These are phyloP conservation scores for Allomyces arbusculus DNA, from an alignment of 192 early-diverging fungal genomes.

Conservation along the genomic window DNA sequence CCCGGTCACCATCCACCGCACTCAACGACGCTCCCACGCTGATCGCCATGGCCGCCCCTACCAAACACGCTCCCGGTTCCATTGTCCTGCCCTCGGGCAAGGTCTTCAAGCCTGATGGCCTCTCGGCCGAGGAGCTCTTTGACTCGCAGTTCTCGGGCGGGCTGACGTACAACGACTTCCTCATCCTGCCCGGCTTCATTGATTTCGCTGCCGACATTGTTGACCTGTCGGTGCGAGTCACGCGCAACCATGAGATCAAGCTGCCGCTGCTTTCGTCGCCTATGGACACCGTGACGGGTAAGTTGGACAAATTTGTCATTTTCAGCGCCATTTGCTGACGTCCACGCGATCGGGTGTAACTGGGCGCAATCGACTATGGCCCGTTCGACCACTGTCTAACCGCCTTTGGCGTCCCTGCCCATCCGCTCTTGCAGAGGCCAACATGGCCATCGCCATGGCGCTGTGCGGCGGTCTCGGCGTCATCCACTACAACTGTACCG, in stretches of 20 bases:
- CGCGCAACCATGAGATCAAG: constrained; percentile 73
- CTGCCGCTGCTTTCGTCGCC: constrained; percentile 86
- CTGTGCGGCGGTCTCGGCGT: constrained; percentile 86
- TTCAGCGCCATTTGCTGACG: too few species aligned
- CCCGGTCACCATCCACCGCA: too few species aligned
- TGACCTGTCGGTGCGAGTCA: constrained; percentile 64
- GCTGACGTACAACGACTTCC: constrained; percentile 95
- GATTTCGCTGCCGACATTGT: constrained; percentile 71
- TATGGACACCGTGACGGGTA: constrained; percentile 88
- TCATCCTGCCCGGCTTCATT: constrained; percentile 90
- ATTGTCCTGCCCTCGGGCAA: neutral
- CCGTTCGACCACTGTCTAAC: too few species aligned
- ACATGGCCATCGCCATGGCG: constrained; percentile 98
- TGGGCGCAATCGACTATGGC: too few species aligned
- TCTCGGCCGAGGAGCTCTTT: constrained; percentile 64
- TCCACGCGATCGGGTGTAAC: too few species aligned
- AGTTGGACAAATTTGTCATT: constrained; percentile 1
- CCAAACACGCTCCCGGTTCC: neutral
- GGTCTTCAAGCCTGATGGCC: constrained; percentile 39
- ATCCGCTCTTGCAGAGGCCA: constrained; percentile 30
- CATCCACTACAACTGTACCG: constrained; percentile 92
- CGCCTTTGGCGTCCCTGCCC: too few species aligned
- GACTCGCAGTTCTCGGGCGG: constrained; percentile 61
- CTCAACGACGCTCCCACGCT: too few species aligned
- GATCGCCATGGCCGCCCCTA: too few species aligned